These are phyloP conservation scores for Claviceps sp. DNA, from an alignment of 2,329 filamentous ascomycete genomes.

Conservation along the genomic window DNA sequence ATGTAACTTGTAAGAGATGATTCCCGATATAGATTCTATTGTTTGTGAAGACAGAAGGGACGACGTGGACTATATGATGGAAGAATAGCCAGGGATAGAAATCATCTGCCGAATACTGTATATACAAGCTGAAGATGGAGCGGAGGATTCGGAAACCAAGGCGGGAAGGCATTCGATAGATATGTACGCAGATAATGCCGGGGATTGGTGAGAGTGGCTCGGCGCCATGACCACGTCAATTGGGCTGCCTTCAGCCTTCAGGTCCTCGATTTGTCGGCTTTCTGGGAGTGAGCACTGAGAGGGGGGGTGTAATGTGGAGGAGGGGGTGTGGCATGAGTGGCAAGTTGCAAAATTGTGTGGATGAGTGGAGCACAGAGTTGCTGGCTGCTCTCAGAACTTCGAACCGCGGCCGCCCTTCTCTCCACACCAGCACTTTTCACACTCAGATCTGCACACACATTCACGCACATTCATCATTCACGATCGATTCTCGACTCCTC, in stretches of 20 bases:
- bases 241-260: too few species aligned
- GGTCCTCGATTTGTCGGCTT: not conserved
- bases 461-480: not conserved
- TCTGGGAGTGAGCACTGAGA: not conserved
- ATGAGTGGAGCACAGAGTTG: not conserved
- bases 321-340: not conserved
- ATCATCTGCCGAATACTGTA: not conserved
- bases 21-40: not conserved
- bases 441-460: not conserved
- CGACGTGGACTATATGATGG: not conserved
- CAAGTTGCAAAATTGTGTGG: not conserved
- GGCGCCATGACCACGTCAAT: not conserved
- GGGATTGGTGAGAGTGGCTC: not conserved
- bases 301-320: not conserved
- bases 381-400: not conserved
- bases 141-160: not conserved
- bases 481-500: not conserved
- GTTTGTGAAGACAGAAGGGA: not conserved
- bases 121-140: not conserved
- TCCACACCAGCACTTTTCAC: not conserved
- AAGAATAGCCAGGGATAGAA: too few species aligned
- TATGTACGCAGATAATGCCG: not conserved
- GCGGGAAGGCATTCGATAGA: constrained; percentile 1
- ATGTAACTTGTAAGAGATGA: not conserved
- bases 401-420: not conserved